A percentile compares a stretch with the other conserved stretches of the same genome.
Evolutionary conservation across 2,329 filamentous ascomycete genomes (phyloP).

Genomic region (Alternaria sp.): DNA sequence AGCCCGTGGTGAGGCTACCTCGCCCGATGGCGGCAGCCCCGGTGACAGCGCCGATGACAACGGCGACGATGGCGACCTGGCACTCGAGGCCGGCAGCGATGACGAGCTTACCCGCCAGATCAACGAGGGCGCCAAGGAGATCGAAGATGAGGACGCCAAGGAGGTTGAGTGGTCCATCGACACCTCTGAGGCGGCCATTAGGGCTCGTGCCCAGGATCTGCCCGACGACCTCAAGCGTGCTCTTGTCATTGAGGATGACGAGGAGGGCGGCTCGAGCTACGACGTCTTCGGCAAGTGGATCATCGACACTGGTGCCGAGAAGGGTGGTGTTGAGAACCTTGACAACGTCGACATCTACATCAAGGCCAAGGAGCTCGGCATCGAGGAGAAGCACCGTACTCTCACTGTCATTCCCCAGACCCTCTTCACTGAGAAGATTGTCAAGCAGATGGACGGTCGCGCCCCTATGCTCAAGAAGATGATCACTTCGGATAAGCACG

Average conservation of each 20-base stretch:
- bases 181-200: constrained; percentile 94
- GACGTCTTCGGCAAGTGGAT: constrained; percentile 96
- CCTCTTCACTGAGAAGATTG: constrained; percentile 89
- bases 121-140: constrained; percentile 73
- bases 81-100: constrained; percentile 80
- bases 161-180: constrained; percentile 97
- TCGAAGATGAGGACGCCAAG: constrained; percentile 77
- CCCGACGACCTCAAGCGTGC: constrained; percentile 95
- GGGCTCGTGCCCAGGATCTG: constrained; percentile 90
- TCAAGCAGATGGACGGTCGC: constrained; percentile 85
- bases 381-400: constrained; percentile 93
- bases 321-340: constrained; percentile 78
- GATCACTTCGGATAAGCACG: constrained; percentile 88
- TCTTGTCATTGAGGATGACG: constrained; percentile 82
- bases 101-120: constrained; percentile 87
- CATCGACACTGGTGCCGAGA: constrained; percentile 73
- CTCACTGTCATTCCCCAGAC: constrained; percentile 91
- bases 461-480: constrained; percentile 91
- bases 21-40: constrained; percentile 67
- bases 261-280: constrained; percentile 83
- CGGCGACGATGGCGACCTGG: constrained; percentile 70
- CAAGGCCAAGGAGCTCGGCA: constrained; percentile 95
- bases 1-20: constrained; percentile 63
- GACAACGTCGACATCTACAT: constrained; percentile 91
- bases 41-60: constrained; percentile 74